Percentiles rank a stretch among this genome's conserved stretches.
phyloP scores from a whole-genome alignment of 2,329 filamentous ascomycete species.

The Alternaria brassicicola region DNA sequence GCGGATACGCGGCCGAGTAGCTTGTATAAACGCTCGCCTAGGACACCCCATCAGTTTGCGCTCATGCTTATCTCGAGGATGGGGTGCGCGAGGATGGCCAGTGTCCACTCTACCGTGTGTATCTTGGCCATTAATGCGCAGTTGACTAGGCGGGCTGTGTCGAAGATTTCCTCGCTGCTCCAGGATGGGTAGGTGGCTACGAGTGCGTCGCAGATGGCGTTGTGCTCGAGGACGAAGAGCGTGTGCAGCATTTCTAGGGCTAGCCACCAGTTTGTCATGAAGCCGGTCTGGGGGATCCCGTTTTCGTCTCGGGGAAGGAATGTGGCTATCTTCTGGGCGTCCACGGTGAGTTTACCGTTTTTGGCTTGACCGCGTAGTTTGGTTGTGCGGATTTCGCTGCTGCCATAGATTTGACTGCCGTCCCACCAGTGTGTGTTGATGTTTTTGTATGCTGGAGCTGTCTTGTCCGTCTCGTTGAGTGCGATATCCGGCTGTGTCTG shows the following conservation, averaged over 20 bases:
- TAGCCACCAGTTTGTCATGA: slow-evolving; percentile 56
- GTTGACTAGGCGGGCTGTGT: slow-evolving; percentile 54
- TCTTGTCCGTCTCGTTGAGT: slow-evolving; percentile 19
- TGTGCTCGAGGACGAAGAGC: slow-evolving; percentile 56
- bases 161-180: slow-evolving; percentile 52
- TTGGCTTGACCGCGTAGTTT: slow-evolving; percentile 43
- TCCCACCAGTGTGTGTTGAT: slow-evolving; percentile 56
- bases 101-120: slow-evolving; percentile 58
- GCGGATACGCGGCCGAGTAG: slow-evolving; percentile 51
- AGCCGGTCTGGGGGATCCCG: slow-evolving; percentile 52
- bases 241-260: slow-evolving; percentile 57
- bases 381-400: slow-evolving; percentile 47
- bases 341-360: slow-evolving; percentile 52
- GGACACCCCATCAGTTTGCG: slow-evolving; percentile 56
- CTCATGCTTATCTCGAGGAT: slow-evolving; percentile 53
- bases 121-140: slow-evolving; percentile 59
- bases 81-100: slow-evolving; percentile 55
- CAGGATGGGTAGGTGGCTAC: slow-evolving; percentile 46
- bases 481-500: slow-evolving; percentile 45
- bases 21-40: slow-evolving; percentile 52
- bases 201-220: slow-evolving; percentile 52
- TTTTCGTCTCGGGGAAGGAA: slow-evolving; percentile 51
- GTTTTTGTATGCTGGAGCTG: slow-evolving; percentile 52
- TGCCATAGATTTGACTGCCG: slow-evolving; percentile 56
- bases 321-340: slow-evolving; percentile 38